Conservation (phyloP, 2,329 filamentous ascomycete species). For the Ophiocordyceps camponoti-floridani region DNA sequence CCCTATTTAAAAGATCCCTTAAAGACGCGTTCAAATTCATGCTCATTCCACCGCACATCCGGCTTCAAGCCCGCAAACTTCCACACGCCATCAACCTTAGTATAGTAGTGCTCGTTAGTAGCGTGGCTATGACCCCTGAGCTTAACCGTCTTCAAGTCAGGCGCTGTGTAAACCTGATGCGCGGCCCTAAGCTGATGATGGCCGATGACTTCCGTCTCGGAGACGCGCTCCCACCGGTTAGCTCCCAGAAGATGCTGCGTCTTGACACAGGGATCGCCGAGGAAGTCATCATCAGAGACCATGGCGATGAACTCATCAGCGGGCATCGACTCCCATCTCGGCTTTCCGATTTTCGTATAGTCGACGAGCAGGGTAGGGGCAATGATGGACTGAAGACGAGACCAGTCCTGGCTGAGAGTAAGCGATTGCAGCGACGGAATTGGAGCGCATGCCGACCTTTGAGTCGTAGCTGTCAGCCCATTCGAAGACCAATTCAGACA, state of each 20-base stretch:
- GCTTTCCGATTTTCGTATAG: neutral
- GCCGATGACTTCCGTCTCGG: constrained; percentile 37
- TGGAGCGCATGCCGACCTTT: too few species aligned
- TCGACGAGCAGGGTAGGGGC: neutral
- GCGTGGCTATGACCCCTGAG: constrained; percentile 34
- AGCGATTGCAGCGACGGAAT: too few species aligned
- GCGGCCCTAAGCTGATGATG: constrained; percentile 43
- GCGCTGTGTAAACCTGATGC: constrained; percentile 40
- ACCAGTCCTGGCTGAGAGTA: neutral
- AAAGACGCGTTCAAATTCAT: constrained; percentile 39
- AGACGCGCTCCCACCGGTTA: constrained; percentile 39
- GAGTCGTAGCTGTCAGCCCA: too few species aligned
- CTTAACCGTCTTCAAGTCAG: constrained; percentile 31
- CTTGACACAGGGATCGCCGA: constrained; percentile 42
- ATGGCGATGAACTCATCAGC: constrained; percentile 43
- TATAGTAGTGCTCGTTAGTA: constrained; percentile 39
- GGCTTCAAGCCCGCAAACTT: constrained; percentile 41
- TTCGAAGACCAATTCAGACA: too few species aligned
- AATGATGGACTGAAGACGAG: neutral
- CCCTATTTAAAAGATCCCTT: neutral
- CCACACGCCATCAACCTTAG: constrained; percentile 39
- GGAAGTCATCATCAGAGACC: constrained; percentile 35
- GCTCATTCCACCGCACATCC: constrained; percentile 37
- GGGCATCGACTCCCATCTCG: constrained; percentile 37
- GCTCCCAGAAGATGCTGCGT: constrained; percentile 49